Conservation (phyloP, 257 asterid genomes). For the Penstemon barbatus region DNA sequence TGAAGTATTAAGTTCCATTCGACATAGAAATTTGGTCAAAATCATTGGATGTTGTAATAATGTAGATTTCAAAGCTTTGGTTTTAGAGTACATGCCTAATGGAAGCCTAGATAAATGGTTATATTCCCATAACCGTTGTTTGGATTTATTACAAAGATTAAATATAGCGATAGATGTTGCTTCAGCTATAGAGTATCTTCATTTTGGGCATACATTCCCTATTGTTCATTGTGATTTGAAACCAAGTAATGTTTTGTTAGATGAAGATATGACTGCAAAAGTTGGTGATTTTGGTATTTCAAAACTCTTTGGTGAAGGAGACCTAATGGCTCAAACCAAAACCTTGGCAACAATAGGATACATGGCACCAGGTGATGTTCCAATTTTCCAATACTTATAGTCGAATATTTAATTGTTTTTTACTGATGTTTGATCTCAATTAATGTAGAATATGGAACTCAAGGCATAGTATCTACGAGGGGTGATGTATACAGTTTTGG, state of each 20-base stretch:
- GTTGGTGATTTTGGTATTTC: constrained; percentile 36
- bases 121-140: constrained; percentile 5
- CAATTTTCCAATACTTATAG: neutral
- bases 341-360: constrained; percentile 38
- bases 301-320: constrained; percentile 32
- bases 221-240: constrained; percentile 35
- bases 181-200: constrained; percentile 28
- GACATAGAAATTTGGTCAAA: constrained; percentile 35
- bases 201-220: constrained; percentile 27
- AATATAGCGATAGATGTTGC: constrained; percentile 30
- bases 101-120: constrained; percentile 35
- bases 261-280: constrained; percentile 32
- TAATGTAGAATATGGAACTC: no score
- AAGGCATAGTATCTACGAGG: no score
- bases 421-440: no score
- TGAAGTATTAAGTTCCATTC: constrained; percentile 30
- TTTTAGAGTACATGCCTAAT: constrained; percentile 37
- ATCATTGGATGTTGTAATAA: constrained; percentile 34
- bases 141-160: constrained; percentile 20
- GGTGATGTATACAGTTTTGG: no score
- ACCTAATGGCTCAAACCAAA: constrained; percentile 29
- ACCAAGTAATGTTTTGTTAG: constrained; percentile 35
- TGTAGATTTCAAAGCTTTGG: constrained; percentile 34
- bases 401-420: no score
- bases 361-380: constrained; percentile 37